Evolutionary conservation across 208 protist genomes (phyloP).

Genomic region (Acanthamoeba healyi): DNA sequence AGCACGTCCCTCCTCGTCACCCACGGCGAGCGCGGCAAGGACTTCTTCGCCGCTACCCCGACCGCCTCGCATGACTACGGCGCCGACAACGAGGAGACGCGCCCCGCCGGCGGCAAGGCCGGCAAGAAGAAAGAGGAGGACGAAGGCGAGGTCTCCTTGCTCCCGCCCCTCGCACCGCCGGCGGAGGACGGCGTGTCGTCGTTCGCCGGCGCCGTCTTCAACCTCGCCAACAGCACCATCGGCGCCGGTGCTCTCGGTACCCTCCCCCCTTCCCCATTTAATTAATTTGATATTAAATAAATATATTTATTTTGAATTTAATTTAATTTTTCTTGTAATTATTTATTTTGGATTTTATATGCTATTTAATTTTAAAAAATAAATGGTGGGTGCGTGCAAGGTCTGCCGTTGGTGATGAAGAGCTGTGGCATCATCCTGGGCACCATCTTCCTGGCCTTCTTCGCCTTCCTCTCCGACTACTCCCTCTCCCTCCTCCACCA

Average conservation of each 20-base stretch:
- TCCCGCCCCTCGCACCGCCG: neutral
- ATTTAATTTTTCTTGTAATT: neutral
- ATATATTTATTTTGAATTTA: neutral
- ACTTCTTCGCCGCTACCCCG: neutral
- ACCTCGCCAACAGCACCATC: constrained; percentile 49
- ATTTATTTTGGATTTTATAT: neutral
- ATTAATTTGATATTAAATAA: neutral
- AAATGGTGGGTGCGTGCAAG: neutral
- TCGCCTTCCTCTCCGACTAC: constrained; percentile 46
- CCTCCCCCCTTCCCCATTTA: neutral
- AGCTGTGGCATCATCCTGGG: constrained; percentile 17
- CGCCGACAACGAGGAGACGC: too few species aligned
- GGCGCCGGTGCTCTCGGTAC: constrained; percentile 30
- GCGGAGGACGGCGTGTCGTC: neutral
- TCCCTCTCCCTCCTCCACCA: constrained; percentile 18
- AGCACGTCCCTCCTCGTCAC: constrained; percentile 11
- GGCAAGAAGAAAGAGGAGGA: neutral
- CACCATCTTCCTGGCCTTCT: constrained; percentile 19
- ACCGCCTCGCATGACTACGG: neutral
- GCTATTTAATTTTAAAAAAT: neutral
- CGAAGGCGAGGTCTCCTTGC: neutral
- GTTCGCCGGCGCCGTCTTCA: constrained; percentile 1
- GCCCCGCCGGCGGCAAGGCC: too few species aligned
- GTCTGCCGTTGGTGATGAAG: constrained; percentile 42
- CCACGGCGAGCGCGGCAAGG: neutral